Evolutionary conservation across 352 stramenopile genomes (phyloP).

Genomic region (Globisporangium apiculatum): DNA sequence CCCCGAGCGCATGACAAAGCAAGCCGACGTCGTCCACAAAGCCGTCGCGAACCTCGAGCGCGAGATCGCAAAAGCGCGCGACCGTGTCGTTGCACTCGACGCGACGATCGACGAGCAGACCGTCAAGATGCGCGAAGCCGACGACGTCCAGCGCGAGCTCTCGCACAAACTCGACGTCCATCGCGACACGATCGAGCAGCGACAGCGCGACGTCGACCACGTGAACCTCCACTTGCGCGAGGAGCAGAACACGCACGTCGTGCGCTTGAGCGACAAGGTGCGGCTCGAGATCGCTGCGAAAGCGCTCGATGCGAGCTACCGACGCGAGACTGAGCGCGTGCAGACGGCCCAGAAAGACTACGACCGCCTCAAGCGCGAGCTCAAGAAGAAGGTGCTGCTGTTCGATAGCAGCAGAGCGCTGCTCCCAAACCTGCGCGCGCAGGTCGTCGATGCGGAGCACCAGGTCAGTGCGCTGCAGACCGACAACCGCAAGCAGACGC

Average conservation of each 20-base stretch:
- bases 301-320: constrained; percentile 34
- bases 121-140: constrained; percentile 57
- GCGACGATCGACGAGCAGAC: constrained; percentile 30
- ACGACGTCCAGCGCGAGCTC: constrained; percentile 76
- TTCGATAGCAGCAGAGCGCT: constrained; percentile 67
- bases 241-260: constrained; percentile 76
- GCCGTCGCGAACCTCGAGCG: constrained; percentile 60
- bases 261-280: constrained; percentile 63
- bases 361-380: constrained; percentile 75
- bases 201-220: constrained; percentile 87
- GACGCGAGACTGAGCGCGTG: constrained; percentile 62
- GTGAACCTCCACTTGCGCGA: constrained; percentile 83
- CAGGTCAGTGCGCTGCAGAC: constrained; percentile 40
- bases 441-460: constrained; percentile 77
- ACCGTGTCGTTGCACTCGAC: constrained; percentile 31
- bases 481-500: constrained; percentile 67
- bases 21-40: constrained; percentile 81
- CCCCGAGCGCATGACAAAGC: constrained; percentile 78
- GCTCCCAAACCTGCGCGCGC: constrained; percentile 71
- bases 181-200: constrained; percentile 86
- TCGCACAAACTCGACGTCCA: constrained; percentile 86
- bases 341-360: constrained; percentile 70
- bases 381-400: constrained; percentile 85
- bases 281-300: constrained; percentile 60
- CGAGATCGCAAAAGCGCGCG: constrained; percentile 51